Percentiles rank a stretch among this genome's conserved stretches.
Conservation (phyloP, 2,329 filamentous ascomycete species). For the Drechmeria coniospora region DNA sequence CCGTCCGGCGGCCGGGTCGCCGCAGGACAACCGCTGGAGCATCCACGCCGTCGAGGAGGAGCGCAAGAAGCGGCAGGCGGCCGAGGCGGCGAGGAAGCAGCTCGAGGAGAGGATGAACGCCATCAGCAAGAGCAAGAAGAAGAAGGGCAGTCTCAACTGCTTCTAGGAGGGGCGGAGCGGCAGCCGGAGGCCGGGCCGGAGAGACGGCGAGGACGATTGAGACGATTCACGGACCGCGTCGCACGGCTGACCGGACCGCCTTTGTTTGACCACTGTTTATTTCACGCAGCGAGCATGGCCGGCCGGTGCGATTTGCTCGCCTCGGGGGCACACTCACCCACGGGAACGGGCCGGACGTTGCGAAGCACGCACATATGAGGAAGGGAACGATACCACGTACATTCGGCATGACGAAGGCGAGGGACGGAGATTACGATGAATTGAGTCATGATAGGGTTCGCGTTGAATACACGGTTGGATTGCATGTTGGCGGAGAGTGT, state of each 20-base stretch:
- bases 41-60: conserved; percentile 94
- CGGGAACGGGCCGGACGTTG: too few relatives aligned
- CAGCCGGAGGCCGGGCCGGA: conserved; percentile 5
- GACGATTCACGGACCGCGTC: background rate
- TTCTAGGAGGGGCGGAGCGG: conserved; percentile 44
- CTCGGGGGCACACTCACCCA: too few relatives aligned
- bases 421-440: too few relatives aligned
- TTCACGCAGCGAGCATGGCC: background rate
- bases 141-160: conserved; percentile 92
- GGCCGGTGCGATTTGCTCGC: too few relatives aligned
- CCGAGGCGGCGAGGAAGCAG: conserved; percentile 75
- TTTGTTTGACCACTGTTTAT: background rate
- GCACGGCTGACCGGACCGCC: background rate
- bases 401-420: too few relatives aligned
- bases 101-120: conserved; percentile 92
- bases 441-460: too few relatives aligned
- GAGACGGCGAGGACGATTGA: background rate
- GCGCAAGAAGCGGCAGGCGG: conserved; percentile 77
- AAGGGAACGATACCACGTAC: too few relatives aligned
- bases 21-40: conserved; percentile 45
- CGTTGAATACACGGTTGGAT: too few relatives aligned
- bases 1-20: conserved; percentile 25
- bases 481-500: too few relatives aligned
- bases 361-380: too few relatives aligned
- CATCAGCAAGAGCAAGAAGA: conserved; percentile 79